Evolutionary conservation across 352 stramenopile species (phyloP).

Genomic region (Phytophthora sansomeana): DNA sequence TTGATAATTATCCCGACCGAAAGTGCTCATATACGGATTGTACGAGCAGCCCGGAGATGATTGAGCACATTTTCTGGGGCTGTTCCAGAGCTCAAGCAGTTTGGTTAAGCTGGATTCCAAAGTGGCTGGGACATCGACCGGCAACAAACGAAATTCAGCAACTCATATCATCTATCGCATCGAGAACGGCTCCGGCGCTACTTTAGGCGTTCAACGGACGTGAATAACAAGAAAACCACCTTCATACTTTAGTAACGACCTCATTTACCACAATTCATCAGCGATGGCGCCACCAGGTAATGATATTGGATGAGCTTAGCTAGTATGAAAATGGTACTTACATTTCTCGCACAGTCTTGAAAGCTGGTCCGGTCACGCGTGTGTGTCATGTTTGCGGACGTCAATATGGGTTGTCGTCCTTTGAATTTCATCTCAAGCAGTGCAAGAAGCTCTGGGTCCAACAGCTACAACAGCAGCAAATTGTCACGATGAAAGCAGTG

Average conservation of each 20-base stretch:
- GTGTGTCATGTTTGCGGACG: constrained; percentile 83
- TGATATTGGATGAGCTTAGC: background rate
- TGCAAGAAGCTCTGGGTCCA: constrained; percentile 86
- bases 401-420: constrained; percentile 82
- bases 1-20: too few relatives aligned
- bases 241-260: background rate
- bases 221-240: too few relatives aligned
- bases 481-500: background rate
- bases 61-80: too few relatives aligned
- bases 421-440: constrained; percentile 87
- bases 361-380: constrained; percentile 65
- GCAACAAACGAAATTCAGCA: too few relatives aligned
- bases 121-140: too few relatives aligned
- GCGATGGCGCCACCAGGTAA: constrained; percentile 2
- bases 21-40: too few relatives aligned
- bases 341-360: constrained; percentile 36
- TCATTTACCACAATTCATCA: background rate
- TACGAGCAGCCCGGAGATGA: too few relatives aligned
- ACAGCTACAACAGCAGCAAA: constrained; percentile 36
- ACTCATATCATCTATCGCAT: too few relatives aligned
- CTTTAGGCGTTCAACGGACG: too few relatives aligned
- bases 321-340: background rate
- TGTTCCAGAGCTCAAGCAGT: too few relatives aligned
- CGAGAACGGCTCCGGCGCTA: too few relatives aligned
- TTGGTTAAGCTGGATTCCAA: too few relatives aligned